Percentiles rank a stretch among this genome's conserved stretches.
phyloP scores from a whole-genome alignment of 257 asterid genomes.

The Solanum etuberosum region DNA sequence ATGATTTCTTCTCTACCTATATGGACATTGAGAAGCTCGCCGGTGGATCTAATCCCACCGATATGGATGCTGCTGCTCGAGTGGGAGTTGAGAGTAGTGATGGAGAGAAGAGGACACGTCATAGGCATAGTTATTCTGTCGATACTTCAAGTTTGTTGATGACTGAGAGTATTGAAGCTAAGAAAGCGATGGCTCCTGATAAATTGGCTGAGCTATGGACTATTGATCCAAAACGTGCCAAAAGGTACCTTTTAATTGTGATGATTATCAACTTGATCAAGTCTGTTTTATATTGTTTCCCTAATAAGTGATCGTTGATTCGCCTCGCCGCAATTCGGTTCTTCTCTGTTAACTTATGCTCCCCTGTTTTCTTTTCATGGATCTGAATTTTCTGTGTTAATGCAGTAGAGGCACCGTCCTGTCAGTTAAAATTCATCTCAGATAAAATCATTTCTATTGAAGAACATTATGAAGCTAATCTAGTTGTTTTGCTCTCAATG shows the following conservation, averaged over 20 bases:
- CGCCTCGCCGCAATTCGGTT: not conserved
- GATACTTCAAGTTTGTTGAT: conserved; percentile 60
- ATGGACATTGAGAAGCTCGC: conserved; percentile 87
- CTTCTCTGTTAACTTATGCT: not conserved
- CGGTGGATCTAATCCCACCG: conserved; percentile 23
- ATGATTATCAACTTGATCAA: not conserved
- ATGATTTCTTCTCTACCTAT: conserved; percentile 77
- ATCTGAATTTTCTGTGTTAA: not conserved
- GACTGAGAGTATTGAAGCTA: conserved; percentile 64
- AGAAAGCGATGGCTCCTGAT: conserved; percentile 97
- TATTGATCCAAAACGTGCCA: conserved; percentile 93
- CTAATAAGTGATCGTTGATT: no score
- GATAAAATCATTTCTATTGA: not conserved
- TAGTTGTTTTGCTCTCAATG: not conserved
- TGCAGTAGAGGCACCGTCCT: not conserved
- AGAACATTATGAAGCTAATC: not conserved
- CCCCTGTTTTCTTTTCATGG: not conserved
- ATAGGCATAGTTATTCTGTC: conserved; percentile 59
- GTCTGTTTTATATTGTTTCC: no score
- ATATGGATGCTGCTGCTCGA: not conserved
- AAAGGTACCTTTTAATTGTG: conserved; percentile 35
- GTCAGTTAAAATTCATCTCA: no score
- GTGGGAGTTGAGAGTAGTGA: conserved; percentile 35
- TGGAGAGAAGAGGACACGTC: conserved; percentile 25
- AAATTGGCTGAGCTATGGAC: conserved; percentile 95